Base-by-base conservation (phyloP, 306 rosid species). In the Adenanthera pavonina region DNA sequence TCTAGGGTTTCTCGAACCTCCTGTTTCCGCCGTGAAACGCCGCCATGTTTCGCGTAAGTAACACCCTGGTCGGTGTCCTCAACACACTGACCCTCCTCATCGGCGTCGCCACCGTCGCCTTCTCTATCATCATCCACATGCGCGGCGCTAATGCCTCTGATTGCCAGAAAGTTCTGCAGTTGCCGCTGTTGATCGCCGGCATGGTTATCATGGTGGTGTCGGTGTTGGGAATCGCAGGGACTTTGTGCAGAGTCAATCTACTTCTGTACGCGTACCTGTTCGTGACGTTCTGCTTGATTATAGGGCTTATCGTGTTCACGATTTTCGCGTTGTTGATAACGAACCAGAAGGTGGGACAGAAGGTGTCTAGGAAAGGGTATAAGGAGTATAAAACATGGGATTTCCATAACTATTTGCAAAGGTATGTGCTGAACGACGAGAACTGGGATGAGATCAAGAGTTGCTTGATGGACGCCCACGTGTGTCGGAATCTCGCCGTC, bases 351-450 rank as follows among this genome's bases (percentile, higher is more conserved):
- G 54, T 88, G 0, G 94, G 88, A 2, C 46, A 62, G 30, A 68
- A 66, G 2, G 80, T 92, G 0, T 88, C 92, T 0, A 88, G 85
- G 0, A 71, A 74, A 44, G 91, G 92, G 3, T 81, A 49, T 35
- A 82, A 57, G 67, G 91, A 85, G 72, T 80, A 86, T 25, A 80
- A 64, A 5, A 81, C 84, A 1, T 81, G 77, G 3, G 91, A 94
- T 80, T 94, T 84, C 86, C 89, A 94, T 0, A 76, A 81, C 14
- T 94, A 92, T 92, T 48, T 92, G 60, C 97, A 87, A 74, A 81
- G 66, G 3, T 91, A 91, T 16, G 98, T 94, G 8, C 75, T 84
- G 5, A 88, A 92, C 20, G 81, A 79, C 2, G 35, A 71, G 38
- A 88, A 90, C 43, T 94, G 98, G 97, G 51, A 46, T 3, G 83